Conservation (phyloP, 176 grass and related monocot species). For the Saccharum officinarum region DNA sequence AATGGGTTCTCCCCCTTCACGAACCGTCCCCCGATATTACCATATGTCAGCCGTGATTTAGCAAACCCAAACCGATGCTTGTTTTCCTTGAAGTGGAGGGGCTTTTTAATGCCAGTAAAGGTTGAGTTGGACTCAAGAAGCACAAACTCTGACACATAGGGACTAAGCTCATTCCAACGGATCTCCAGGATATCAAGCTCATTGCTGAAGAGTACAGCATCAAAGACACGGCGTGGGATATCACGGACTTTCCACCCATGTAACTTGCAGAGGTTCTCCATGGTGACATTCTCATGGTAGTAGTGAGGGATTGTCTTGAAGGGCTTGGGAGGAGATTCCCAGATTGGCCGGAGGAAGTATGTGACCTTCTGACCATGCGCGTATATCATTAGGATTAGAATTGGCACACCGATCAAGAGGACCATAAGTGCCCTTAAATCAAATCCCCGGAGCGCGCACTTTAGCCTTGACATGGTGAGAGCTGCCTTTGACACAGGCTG, state of each 20-base stretch:
- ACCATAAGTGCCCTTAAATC: slow-evolving; percentile 73
- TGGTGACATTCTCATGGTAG: slow-evolving; percentile 91
- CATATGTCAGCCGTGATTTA: slow-evolving; percentile 79
- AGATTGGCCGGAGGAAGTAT: slow-evolving; percentile 97
- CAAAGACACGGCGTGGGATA: slow-evolving; percentile 85
- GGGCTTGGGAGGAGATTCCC: slow-evolving; percentile 94
- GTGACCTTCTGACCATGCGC: slow-evolving; percentile 93
- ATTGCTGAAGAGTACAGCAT: slow-evolving; percentile 97
- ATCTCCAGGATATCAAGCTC: slow-evolving; percentile 93
- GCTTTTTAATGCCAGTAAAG: slow-evolving; percentile 73
- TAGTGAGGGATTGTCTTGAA: slow-evolving; percentile 85
- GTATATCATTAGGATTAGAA: slow-evolving; percentile 78
- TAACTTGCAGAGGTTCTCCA: slow-evolving; percentile 78
- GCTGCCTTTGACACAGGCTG: slow-evolving; percentile 65
- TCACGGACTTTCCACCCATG: slow-evolving; percentile 90
- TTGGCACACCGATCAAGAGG: slow-evolving; percentile 77
- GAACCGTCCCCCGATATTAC: slow-evolving; percentile 76
- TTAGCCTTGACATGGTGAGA: slow-evolving; percentile 79
- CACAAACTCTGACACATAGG: slow-evolving; percentile 90
- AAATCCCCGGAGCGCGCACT: slow-evolving; percentile 82
- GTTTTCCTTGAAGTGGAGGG: slow-evolving; percentile 71
- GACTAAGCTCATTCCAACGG: slow-evolving; percentile 96
- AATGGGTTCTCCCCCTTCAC: slow-evolving; percentile 96
- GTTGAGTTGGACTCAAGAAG: slow-evolving; percentile 97
- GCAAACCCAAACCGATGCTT: slow-evolving; percentile 66